Conservation (phyloP, 768 basidiomycete genomes). For the Phylloporus arenicola region DNA sequence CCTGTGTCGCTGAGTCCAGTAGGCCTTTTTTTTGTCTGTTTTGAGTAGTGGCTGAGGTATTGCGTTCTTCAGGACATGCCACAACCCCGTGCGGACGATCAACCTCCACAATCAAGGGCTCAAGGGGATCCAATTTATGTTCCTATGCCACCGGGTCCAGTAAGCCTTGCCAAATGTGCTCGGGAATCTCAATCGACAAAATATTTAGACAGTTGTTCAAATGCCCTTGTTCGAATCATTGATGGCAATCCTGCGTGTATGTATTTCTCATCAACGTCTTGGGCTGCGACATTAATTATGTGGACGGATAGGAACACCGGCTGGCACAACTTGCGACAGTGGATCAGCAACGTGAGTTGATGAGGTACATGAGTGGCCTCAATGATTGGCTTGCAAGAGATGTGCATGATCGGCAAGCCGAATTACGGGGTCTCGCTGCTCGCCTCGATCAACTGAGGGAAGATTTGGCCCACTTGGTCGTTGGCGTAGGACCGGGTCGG, state of each 20-base stretch:
- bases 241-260: constrained; percentile 61
- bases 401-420: constrained; percentile 71
- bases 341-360: constrained; percentile 73
- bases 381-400: constrained; percentile 80
- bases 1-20: constrained; percentile 53
- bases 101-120: too few species aligned
- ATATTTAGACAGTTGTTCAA: constrained; percentile 50
- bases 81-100: too few species aligned
- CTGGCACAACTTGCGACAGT: constrained; percentile 67
- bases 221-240: constrained; percentile 65
- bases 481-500: constrained; percentile 39
- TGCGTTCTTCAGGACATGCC: too few species aligned
- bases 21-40: too few species aligned
- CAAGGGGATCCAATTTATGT: constrained; percentile 15
- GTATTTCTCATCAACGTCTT: constrained; percentile 14
- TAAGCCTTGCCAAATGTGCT: constrained; percentile 28
- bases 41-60: too few species aligned
- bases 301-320: constrained; percentile 58
- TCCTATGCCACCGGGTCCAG: constrained; percentile 50
- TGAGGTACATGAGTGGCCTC: constrained; percentile 69
- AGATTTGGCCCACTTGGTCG: constrained; percentile 41
- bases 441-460: constrained; percentile 48
- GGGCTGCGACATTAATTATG: constrained; percentile 2
- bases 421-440: constrained; percentile 59
- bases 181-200: constrained; percentile 1